Percentiles rank a stretch among this genome's conserved stretches.
phyloP scores from a whole-genome alignment of 2,329 filamentous ascomycete species.

The Alternaria metachromatica region DNA sequence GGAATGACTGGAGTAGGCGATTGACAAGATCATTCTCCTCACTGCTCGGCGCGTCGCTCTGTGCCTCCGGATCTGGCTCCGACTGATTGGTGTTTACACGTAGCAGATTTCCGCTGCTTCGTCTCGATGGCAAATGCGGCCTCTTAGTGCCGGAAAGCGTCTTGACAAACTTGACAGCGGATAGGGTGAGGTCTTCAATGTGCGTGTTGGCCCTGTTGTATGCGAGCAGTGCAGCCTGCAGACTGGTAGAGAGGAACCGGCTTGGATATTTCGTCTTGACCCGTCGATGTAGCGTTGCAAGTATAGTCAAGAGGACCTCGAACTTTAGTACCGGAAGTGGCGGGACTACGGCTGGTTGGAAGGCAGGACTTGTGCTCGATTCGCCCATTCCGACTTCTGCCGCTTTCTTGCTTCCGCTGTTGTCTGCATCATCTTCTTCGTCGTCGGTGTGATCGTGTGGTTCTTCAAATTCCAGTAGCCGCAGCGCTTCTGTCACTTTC shows the following conservation, averaged over 20 bases:
- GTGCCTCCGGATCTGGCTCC: conserved; percentile 63
- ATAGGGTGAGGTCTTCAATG: conserved; percentile 69
- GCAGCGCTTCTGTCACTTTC: conserved; percentile 77
- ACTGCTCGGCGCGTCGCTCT: conserved; percentile 52
- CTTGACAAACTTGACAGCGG: conserved; percentile 73
- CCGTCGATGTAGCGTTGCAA: conserved; percentile 74
- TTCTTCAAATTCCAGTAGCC: conserved; percentile 61
- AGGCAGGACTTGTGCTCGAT: conserved; percentile 39
- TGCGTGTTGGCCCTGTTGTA: conserved; percentile 66
- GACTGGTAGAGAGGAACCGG: conserved; percentile 77
- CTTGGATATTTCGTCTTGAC: conserved; percentile 81
- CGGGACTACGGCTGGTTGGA: conserved; percentile 29
- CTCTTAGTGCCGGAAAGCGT: conserved; percentile 71
- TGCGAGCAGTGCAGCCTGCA: conserved; percentile 72
- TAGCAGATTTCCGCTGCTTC: conserved; percentile 58
- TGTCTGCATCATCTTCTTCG: conserved; percentile 37
- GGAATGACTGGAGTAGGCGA: conserved; percentile 74
- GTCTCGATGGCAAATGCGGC: conserved; percentile 67
- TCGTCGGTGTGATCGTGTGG: conserved; percentile 63
- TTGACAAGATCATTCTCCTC: conserved; percentile 68
- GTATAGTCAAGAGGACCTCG: conserved; percentile 72
- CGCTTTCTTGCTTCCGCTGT: conserved; percentile 21
- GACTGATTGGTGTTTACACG: conserved; percentile 44
- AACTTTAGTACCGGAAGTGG: conserved; percentile 64
- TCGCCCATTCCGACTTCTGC: conserved; percentile 37